phyloP scores from a whole-genome alignment of 2,329 filamentous ascomycete species.

The Phialophora chinensis region DNA sequence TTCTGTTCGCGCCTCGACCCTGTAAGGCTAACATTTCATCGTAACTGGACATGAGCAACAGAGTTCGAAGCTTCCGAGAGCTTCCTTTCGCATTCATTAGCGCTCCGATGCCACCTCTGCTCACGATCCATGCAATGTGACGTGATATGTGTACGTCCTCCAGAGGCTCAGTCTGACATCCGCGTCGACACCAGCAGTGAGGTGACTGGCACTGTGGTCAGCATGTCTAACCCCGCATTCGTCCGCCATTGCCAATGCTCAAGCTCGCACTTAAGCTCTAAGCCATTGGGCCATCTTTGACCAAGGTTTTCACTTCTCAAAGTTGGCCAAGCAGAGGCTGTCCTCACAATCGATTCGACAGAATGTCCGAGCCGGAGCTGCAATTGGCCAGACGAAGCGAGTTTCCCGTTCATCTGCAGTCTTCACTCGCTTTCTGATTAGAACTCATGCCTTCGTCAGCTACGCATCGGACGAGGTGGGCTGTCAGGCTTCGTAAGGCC shows the following conservation, averaged over 20 bases:
- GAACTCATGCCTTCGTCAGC: not conserved
- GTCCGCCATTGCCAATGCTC: not conserved
- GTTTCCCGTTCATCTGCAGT: not conserved
- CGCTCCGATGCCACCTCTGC: not conserved
- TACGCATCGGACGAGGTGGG: not conserved
- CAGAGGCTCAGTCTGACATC: not conserved
- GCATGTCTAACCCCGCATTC: not conserved
- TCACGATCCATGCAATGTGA: not conserved
- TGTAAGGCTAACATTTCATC: not conserved
- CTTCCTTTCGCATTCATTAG: not conserved
- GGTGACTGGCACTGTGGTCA: not conserved
- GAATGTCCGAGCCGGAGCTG: not conserved
- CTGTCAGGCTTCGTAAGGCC: slow-evolving; percentile 6
- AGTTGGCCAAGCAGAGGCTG: not conserved
- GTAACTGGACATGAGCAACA: not conserved
- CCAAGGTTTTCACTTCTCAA: not conserved
- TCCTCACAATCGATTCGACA: not conserved
- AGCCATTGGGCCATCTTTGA: not conserved
- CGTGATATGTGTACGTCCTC: not conserved
- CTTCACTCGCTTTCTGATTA: not conserved
- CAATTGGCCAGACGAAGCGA: not conserved
- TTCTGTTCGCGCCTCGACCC: not conserved
- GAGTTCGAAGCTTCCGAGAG: not conserved
- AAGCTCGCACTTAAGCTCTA: not conserved
- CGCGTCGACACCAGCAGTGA: not conserved